A percentile compares a stretch with the other conserved stretches of the same genome.
Evolutionary conservation across 768 basidiomycete species (phyloP).

Genomic region (Rhizopogon vinicolor): DNA sequence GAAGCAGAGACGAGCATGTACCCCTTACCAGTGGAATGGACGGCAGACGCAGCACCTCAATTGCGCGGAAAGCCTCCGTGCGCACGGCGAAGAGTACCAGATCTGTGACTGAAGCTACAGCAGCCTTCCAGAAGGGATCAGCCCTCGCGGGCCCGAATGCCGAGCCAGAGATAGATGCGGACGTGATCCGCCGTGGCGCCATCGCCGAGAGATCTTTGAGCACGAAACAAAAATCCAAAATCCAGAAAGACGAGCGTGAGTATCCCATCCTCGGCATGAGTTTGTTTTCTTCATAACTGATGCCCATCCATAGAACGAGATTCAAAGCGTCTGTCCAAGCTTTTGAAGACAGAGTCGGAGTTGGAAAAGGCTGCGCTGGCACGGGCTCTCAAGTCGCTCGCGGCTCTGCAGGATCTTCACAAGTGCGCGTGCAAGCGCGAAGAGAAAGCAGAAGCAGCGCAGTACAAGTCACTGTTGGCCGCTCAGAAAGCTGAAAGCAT

Average conservation of each 20-base stretch:
- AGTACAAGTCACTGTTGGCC: slow-evolving; percentile 47
- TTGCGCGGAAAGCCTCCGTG: slow-evolving; percentile 18
- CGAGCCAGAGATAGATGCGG: slow-evolving; percentile 35
- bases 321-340: slow-evolving; percentile 56
- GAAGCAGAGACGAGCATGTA: slow-evolving; percentile 1
- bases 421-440: slow-evolving; percentile 65
- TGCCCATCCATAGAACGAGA: slow-evolving; percentile 43
- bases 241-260: slow-evolving; percentile 50
- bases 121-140: slow-evolving; percentile 50
- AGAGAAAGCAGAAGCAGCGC: slow-evolving; percentile 45
- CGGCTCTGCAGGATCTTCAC: slow-evolving; percentile 66
- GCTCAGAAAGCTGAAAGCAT: slow-evolving; percentile 63
- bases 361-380: slow-evolving; percentile 60
- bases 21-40: background rate
- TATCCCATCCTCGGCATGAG: background rate
- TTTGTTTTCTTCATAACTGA: background rate
- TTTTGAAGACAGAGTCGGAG: slow-evolving; percentile 67
- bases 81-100: slow-evolving; percentile 17
- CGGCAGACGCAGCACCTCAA: background rate
- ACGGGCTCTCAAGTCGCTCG: slow-evolving; percentile 60
- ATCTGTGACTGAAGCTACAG: slow-evolving; percentile 4
- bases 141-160: slow-evolving; percentile 47
- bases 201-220: slow-evolving; percentile 46
- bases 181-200: slow-evolving; percentile 35
- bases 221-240: slow-evolving; percentile 46